Evolutionary conservation across 768 basidiomycete genomes (phyloP).

Genomic region (Termitomyces titanicus): DNA sequence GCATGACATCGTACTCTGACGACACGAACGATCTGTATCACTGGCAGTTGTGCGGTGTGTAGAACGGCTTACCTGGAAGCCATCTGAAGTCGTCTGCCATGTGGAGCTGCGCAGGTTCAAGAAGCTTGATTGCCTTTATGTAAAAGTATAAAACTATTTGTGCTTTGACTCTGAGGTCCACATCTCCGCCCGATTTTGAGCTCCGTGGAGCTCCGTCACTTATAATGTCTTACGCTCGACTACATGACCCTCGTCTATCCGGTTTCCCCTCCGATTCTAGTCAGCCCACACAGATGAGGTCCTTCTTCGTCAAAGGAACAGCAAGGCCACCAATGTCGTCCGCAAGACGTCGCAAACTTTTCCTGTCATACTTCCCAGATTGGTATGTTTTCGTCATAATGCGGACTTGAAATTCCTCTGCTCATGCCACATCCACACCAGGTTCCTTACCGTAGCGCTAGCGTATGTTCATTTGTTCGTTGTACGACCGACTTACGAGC

Average conservation of each 20-base stretch:
- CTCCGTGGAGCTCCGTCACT: too few species aligned
- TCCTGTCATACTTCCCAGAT: slow-evolving; percentile 70
- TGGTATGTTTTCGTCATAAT: slow-evolving; percentile 46
- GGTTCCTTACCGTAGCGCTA: slow-evolving; percentile 64
- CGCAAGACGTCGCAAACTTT: slow-evolving; percentile 35
- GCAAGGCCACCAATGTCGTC: slow-evolving; percentile 24
- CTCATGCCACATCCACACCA: slow-evolving; percentile 20
- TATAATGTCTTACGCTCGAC: slow-evolving; percentile 28
- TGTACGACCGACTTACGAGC: background rate
- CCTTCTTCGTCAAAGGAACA: slow-evolving; percentile 21
- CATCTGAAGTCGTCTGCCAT: slow-evolving; percentile 37
- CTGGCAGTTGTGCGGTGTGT: background rate
- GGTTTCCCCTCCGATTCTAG: background rate
- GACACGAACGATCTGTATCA: background rate
- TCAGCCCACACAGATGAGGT: slow-evolving; percentile 19
- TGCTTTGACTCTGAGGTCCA: too few species aligned
- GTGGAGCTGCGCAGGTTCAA: background rate
- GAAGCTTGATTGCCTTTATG: background rate
- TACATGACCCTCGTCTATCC: slow-evolving; percentile 15
- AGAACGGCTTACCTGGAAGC: slow-evolving; percentile 42
- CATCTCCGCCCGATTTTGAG: too few species aligned
- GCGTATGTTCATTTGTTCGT: slow-evolving; percentile 42
- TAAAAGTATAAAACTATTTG: too few species aligned
- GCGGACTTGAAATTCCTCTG: background rate
- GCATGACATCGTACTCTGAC: slow-evolving; percentile 53